Conservation (phyloP, 202 grass and related monocot species). For the Bolboschoenoplectus hybrid region DNA sequence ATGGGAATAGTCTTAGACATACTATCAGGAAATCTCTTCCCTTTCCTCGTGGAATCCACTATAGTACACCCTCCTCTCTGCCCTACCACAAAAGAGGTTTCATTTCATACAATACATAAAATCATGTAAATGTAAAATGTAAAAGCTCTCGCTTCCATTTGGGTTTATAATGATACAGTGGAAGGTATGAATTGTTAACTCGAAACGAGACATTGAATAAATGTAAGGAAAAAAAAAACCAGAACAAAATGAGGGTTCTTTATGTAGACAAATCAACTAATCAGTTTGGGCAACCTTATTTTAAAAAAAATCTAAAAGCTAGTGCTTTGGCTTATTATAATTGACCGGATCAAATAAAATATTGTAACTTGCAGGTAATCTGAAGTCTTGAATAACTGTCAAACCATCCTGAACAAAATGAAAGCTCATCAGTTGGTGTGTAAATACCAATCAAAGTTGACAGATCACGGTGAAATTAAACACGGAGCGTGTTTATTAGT, state of each 20-base stretch:
- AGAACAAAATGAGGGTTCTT: neutral
- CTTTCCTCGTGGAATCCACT: constrained; percentile 86
- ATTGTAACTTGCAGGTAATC: neutral
- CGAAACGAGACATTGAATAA: neutral
- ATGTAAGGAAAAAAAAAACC: neutral
- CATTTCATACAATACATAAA: constrained; percentile 1
- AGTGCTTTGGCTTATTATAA: neutral
- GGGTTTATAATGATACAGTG: neutral
- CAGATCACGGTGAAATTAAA: neutral
- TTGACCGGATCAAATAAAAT: neutral
- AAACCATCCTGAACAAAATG: neutral
- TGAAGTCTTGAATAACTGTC: neutral
- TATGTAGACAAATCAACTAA: neutral
- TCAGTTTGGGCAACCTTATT: neutral
- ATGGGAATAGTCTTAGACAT: constrained; percentile 98
- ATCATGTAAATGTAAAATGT: neutral
- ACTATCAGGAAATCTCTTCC: constrained; percentile 90
- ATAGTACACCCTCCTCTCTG: constrained; percentile 90
- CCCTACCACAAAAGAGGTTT: constrained; percentile 53
- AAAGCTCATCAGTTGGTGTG: neutral
- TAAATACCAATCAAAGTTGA: neutral
- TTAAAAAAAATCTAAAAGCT: neutral
- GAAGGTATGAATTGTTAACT: neutral
- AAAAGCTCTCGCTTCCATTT: neutral
- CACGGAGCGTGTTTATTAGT: neutral